phyloP scores from a whole-genome alignment of 2,329 filamentous ascomycete genomes.

The Ophiostoma australiae region DNA sequence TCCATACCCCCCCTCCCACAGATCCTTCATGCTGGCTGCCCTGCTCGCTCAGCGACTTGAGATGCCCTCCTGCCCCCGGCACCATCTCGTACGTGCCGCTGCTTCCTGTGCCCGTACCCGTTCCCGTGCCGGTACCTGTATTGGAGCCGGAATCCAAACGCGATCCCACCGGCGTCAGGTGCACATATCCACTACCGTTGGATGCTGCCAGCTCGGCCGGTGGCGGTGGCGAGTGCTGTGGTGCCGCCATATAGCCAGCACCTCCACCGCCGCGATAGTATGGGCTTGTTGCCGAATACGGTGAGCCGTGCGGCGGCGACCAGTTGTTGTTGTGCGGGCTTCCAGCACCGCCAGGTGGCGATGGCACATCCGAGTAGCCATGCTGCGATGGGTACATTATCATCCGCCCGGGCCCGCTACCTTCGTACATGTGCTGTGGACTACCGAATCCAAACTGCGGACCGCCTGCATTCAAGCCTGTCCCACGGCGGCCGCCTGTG shows the following conservation, averaged over 20 bases:
- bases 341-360: constrained; percentile 9
- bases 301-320: constrained; percentile 20
- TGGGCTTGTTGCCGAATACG: constrained; percentile 16
- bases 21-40: background rate
- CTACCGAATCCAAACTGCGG: background rate
- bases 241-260: background rate
- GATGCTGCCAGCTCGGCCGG: constrained; percentile 20
- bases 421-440: constrained; percentile 5
- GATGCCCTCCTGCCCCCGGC: background rate
- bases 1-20: constrained; percentile 30
- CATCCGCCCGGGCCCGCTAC: constrained; percentile 6
- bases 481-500: constrained; percentile 10
- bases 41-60: constrained; percentile 29
- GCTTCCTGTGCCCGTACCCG: constrained; percentile 19
- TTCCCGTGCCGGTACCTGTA: constrained; percentile 19
- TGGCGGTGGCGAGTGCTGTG: background rate
- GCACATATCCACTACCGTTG: constrained; percentile 17
- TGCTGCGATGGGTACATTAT: constrained; percentile 18
- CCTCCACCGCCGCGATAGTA: constrained; percentile 10
- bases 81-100: constrained; percentile 21
- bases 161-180: constrained; percentile 14
- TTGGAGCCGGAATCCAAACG: constrained; percentile 11
- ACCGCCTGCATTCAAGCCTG: constrained; percentile 11
- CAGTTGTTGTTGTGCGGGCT: constrained; percentile 9
- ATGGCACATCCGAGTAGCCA: constrained; percentile 16